phyloP scores from a whole-genome alignment of 202 grass and related monocot genomes.

The Panicum virgatum region DNA sequence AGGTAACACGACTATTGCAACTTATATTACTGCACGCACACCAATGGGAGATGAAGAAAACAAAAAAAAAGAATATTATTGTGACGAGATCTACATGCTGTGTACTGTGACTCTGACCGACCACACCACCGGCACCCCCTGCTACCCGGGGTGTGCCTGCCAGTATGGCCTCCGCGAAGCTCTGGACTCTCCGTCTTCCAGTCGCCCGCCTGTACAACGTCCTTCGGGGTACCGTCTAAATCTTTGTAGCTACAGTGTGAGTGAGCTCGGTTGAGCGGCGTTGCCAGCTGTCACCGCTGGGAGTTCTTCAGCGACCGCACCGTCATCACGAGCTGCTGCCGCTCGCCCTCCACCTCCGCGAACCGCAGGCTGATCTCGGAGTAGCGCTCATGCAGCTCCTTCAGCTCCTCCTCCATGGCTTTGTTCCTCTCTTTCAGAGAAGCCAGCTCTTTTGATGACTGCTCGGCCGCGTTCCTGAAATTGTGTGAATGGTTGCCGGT shows the following conservation, averaged over 20 bases:
- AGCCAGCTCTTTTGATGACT: constrained; percentile 55
- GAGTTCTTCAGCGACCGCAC: constrained; percentile 88
- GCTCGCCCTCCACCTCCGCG: constrained; percentile 92
- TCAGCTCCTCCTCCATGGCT: constrained; percentile 72
- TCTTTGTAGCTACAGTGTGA: constrained; percentile 47
- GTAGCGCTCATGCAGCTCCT: constrained; percentile 87
- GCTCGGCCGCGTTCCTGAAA: constrained; percentile 3
- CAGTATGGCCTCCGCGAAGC: constrained; percentile 52
- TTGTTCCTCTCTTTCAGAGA: constrained; percentile 66
- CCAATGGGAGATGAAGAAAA: constrained; percentile 18
- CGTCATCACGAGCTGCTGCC: constrained; percentile 94
- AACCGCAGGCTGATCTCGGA: constrained; percentile 91
- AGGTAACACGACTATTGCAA: constrained; percentile 31
- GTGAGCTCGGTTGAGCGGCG: background rate
- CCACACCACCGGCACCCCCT: constrained; percentile 23
- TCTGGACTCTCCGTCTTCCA: constrained; percentile 48
- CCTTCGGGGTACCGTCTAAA: constrained; percentile 50
- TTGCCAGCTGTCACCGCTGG: constrained; percentile 43
- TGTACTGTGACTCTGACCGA: constrained; percentile 59
- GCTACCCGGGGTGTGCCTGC: constrained; percentile 39
- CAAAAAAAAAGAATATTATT: constrained; percentile 48
- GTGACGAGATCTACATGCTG: constrained; percentile 64
- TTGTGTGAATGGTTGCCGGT: background rate
- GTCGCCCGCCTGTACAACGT: constrained; percentile 80
- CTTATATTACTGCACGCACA: constrained; percentile 34